Evolutionary conservation across 2,329 filamentous ascomycete species (phyloP).

Genomic region (Kalaharituber pfeilii): DNA sequence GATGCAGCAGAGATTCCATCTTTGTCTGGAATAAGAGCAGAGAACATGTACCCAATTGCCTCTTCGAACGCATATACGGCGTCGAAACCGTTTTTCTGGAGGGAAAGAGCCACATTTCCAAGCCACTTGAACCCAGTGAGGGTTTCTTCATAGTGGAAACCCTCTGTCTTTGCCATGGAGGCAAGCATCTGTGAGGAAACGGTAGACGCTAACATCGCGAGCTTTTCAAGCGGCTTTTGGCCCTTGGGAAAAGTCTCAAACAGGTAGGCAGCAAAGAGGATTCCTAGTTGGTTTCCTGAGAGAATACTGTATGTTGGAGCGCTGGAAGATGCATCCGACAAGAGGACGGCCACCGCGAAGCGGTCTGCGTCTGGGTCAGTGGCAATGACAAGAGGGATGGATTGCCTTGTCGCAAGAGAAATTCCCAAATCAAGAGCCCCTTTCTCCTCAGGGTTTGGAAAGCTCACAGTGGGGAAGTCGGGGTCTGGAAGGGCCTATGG

Average conservation of each 20-base stretch:
- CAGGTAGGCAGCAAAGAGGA: slow-evolving; percentile 41
- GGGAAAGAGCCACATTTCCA: slow-evolving; percentile 40
- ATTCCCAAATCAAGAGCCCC: slow-evolving; percentile 45
- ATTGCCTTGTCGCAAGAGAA: slow-evolving; percentile 34
- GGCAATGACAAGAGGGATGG: slow-evolving; percentile 38
- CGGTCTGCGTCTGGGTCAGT: slow-evolving; percentile 50
- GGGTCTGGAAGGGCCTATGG: slow-evolving; percentile 37
- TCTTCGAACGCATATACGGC: slow-evolving; percentile 46
- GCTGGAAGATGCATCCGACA: slow-evolving; percentile 20
- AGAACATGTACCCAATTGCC: slow-evolving; percentile 50
- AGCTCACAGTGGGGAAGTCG: slow-evolving; percentile 45
- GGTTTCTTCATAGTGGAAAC: slow-evolving; percentile 42
- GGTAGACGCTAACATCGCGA: slow-evolving; percentile 44
- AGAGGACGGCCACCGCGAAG: slow-evolving; percentile 43
- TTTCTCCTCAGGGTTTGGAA: slow-evolving; percentile 48
- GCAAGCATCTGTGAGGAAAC: slow-evolving; percentile 47
- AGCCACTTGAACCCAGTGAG: slow-evolving; percentile 54
- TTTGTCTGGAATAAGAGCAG: slow-evolving; percentile 44
- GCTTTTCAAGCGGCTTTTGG: slow-evolving; percentile 27
- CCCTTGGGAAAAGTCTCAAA: slow-evolving; percentile 28
- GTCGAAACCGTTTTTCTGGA: slow-evolving; percentile 34
- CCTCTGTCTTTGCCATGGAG: slow-evolving; percentile 37
- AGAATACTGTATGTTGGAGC: slow-evolving; percentile 41
- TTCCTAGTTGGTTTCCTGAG: slow-evolving; percentile 47
- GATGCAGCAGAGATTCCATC: slow-evolving; percentile 45